Base-by-base conservation (phyloP, 2,329 filamentous ascomycete species). In the Pseudogymnoascus sp. region DNA sequence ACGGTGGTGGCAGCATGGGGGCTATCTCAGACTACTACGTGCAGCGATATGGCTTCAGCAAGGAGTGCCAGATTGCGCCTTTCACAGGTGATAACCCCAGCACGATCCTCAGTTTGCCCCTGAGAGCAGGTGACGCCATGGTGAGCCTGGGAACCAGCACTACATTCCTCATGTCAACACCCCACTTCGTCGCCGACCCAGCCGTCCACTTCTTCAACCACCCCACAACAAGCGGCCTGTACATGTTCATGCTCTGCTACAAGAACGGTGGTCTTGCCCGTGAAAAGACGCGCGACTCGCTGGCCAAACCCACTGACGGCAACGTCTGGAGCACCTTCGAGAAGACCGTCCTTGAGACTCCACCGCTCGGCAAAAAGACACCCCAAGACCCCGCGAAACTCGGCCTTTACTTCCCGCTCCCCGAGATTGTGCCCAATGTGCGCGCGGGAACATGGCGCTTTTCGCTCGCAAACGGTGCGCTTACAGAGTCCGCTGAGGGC, bases 211-310 rank as follows among this genome's bases (percentile, higher is more conserved):
- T 97, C 79, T 95, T 97, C 82, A 96, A 96, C 77, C 92, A 97
- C 74, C 94, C 94, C 1, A 94, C 91, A 45, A 95, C 90, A 0
- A 77, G 85, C 0, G 90, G 89, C 1, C 82, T 96, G 62, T 96
- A 95, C 81, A 97, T 99, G 94, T 97, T 99, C 75, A 99, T 99
- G 94, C 84, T 99, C 34, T 99, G 94, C 80, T 99, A 97, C 79
- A 97, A 97, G 76, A 99, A 99, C 74, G 94, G 94, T 66, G 91
- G 91, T 2, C 83, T 97, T 1, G 92, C 94, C 1, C 88, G 94
- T 45, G 94, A 99, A 72, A 85, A 89, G 68, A 83, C 97, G 63
- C 88, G 94, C 59, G 90, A 99, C 70, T 79, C 82, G 0, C 82
- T 97, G 58, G 87, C 90, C 63, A 67, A 74, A 60, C 70, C 71